Conservation (phyloP, 306 rosid genomes). For the Quercus robur region DNA sequence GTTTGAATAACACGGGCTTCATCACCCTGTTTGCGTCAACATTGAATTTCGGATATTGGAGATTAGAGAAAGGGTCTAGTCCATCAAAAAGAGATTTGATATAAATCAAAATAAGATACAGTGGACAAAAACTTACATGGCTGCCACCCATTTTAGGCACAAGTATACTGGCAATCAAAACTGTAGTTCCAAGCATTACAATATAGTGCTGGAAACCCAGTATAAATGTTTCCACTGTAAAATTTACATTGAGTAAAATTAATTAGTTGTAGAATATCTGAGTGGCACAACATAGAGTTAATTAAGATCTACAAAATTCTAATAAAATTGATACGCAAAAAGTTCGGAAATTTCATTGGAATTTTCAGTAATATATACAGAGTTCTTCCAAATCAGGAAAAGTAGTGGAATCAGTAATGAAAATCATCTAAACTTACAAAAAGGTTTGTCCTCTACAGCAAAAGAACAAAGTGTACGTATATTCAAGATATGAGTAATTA, state of each 20-base stretch:
- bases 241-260: constrained; percentile 4
- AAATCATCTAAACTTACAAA: background rate
- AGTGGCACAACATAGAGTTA: background rate
- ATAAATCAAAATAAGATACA: background rate
- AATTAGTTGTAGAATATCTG: background rate
- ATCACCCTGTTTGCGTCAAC: constrained; percentile 55
- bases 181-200: constrained; percentile 94
- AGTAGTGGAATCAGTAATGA: background rate
- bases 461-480: background rate
- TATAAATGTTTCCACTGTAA: constrained; percentile 62
- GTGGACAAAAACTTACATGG: constrained; percentile 51
- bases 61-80: background rate
- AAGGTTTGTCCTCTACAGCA: no score
- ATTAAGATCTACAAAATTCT: background rate
- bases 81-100: background rate
- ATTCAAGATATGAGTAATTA: background rate
- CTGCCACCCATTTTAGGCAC: constrained; percentile 89
- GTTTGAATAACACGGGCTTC: constrained; percentile 91
- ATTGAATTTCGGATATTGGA: background rate
- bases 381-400: background rate
- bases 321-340: background rate
- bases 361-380: background rate
- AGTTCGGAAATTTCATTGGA: background rate
- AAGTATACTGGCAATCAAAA: constrained; percentile 61
- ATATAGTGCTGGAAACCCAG: constrained; percentile 94